Evolutionary conservation across 2,329 filamentous ascomycete genomes (phyloP).

Genomic region (Epichloe baconii): DNA sequence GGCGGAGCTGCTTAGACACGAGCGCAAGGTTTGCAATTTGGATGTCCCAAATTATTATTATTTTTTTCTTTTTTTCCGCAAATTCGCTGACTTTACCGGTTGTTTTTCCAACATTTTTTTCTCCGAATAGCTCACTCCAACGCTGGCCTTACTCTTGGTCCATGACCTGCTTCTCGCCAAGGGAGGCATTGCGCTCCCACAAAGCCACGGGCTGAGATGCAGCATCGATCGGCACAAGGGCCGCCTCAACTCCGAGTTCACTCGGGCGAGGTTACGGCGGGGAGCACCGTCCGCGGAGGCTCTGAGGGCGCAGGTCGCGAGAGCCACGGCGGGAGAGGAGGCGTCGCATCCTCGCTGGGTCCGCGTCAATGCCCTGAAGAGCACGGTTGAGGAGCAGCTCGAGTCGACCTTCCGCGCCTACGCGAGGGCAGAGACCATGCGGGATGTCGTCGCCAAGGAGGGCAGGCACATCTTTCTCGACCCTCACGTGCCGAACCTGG

Average conservation of each 20-base stretch:
- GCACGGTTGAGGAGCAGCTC: constrained; percentile 59
- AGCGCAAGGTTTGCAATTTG: constrained; percentile 59
- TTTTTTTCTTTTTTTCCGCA: too few relatives aligned
- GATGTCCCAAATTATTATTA: not conserved
- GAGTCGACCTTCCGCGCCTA: constrained; percentile 59
- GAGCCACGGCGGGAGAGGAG: constrained; percentile 33
- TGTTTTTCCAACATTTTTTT: not conserved
- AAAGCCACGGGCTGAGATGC: constrained; percentile 62
- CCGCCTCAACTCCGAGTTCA: constrained; percentile 70
- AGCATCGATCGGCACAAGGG: constrained; percentile 71
- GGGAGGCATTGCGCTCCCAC: constrained; percentile 67
- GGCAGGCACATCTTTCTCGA: constrained; percentile 57
- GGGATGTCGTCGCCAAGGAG: constrained; percentile 35
- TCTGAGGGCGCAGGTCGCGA: constrained; percentile 46
- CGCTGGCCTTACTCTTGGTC: constrained; percentile 66
- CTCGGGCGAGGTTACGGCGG: constrained; percentile 60
- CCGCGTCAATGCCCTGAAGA: constrained; percentile 68
- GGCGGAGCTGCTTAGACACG: constrained; percentile 59
- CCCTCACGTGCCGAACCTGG: constrained; percentile 64
- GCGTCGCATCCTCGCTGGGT: constrained; percentile 77
- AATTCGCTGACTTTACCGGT: not conserved
- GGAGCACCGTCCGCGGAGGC: constrained; percentile 55
- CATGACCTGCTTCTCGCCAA: constrained; percentile 81
- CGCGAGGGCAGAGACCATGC: constrained; percentile 39
- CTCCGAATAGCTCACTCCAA: constrained; percentile 56